These are phyloP conservation scores for Cardamine chenopodiifolia DNA, from an alignment of 345 rosid genomes.

Conservation along the genomic window DNA sequence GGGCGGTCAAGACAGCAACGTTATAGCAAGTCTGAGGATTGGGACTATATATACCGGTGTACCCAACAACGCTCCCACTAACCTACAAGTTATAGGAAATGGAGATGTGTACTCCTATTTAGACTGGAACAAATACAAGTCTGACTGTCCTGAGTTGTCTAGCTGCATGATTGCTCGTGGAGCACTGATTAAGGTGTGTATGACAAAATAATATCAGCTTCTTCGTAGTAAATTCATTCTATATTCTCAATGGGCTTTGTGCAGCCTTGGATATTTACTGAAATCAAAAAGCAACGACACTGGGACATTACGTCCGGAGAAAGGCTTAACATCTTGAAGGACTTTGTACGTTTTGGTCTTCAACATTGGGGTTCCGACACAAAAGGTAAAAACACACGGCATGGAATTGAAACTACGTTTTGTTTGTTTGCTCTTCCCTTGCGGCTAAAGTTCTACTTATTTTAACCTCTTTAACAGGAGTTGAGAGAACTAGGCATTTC, in stretches of 20 bases:
- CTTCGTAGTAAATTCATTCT: conserved; percentile 1
- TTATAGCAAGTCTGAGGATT: conserved; percentile 86
- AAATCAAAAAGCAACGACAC: conserved; percentile 92
- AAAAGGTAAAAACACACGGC: conserved; percentile 53
- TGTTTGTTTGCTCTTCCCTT: not conserved
- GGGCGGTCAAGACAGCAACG: conserved; percentile 96
- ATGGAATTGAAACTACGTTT: not conserved
- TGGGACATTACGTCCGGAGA: conserved; percentile 94
- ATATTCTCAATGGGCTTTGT: conserved; percentile 26
- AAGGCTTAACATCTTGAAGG: conserved; percentile 80
- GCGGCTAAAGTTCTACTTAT: conserved; percentile 18
- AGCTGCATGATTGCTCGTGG: conserved; percentile 96
- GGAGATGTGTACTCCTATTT: conserved; percentile 81
- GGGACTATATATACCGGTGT: conserved; percentile 85
- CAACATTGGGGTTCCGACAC: conserved; percentile 97
- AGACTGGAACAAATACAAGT: conserved; percentile 81
- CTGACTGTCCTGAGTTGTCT: conserved; percentile 78
- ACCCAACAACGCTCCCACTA: conserved; percentile 61
- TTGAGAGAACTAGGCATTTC: conserved; percentile 91
- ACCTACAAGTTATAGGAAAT: conserved; percentile 78
- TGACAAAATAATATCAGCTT: not conserved
- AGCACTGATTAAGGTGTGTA: conserved; percentile 73
- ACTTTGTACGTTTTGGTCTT: conserved; percentile 76
- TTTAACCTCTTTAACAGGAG: conserved; percentile 47
- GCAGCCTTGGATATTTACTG: conserved; percentile 99